Conservation (phyloP, 768 basidiomycete species). For the Sporobolomyces phaffii region DNA sequence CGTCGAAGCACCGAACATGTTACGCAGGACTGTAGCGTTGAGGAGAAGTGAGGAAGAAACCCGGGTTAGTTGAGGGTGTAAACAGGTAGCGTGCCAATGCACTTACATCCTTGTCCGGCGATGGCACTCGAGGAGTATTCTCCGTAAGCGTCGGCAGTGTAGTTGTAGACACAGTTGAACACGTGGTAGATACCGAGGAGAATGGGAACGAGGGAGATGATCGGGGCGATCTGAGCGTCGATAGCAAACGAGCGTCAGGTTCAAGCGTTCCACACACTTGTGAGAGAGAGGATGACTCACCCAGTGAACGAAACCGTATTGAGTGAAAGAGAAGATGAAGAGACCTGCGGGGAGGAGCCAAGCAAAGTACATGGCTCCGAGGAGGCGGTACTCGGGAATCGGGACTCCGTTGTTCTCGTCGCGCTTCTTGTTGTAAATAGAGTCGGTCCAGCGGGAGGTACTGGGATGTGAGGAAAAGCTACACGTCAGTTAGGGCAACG, state of each 20-base stretch:
- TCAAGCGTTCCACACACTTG: no score
- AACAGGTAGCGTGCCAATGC: no score
- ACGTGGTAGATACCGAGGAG: conserved; percentile 37
- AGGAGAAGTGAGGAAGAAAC: not conserved
- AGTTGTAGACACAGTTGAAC: conserved; percentile 28
- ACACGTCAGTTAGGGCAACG: no score
- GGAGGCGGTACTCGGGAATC: conserved; percentile 39
- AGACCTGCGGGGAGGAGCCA: conserved; percentile 18
- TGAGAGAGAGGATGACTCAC: not conserved
- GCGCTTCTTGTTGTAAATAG: conserved; percentile 36
- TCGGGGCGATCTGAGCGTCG: conserved; percentile 24
- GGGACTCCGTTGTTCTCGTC: conserved; percentile 35
- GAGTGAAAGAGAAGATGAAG: conserved; percentile 39
- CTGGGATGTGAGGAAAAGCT: no score
- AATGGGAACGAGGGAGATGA: conserved; percentile 36
- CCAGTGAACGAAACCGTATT: conserved; percentile 30
- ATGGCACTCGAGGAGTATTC: conserved; percentile 38
- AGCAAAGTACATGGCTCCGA: conserved; percentile 32
- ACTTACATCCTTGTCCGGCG: conserved; percentile 37
- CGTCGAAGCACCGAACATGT: conserved; percentile 24
- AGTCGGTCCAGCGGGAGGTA: conserved; percentile 32
- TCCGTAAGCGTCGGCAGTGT: conserved; percentile 36
- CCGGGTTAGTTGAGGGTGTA: no score
- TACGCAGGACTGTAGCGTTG: conserved; percentile 34
- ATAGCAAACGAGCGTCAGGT: no score